phyloP scores from a whole-genome alignment of 768 basidiomycete species.

The Podaxis rugospora region DNA sequence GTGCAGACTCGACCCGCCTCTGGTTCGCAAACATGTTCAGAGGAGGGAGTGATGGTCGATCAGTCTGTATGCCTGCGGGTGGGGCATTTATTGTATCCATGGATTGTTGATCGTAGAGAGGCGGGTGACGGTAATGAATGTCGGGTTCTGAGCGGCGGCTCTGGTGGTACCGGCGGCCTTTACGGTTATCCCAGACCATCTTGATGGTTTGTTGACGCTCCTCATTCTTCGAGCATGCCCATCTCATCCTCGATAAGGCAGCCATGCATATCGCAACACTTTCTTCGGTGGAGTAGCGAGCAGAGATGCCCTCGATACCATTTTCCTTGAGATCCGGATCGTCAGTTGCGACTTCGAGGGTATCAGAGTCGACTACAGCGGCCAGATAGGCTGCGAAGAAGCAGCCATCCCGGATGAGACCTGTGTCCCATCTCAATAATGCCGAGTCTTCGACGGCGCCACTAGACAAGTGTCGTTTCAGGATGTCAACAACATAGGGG shows the following conservation, averaged over 20 bases:
- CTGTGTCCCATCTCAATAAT: slow-evolving; percentile 84
- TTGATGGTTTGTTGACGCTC: slow-evolving; percentile 64
- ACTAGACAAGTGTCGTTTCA: slow-evolving; percentile 44
- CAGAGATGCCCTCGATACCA: slow-evolving; percentile 22
- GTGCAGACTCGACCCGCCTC: slow-evolving; percentile 45
- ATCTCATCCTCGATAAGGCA: slow-evolving; percentile 79
- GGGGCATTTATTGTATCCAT: slow-evolving; percentile 22
- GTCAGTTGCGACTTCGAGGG: slow-evolving; percentile 27
- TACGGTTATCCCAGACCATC: slow-evolving; percentile 45
- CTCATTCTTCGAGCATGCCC: slow-evolving; percentile 73
- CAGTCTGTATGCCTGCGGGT: slow-evolving; percentile 19
- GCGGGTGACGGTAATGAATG: slow-evolving; percentile 9
- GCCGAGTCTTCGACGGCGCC: slow-evolving; percentile 27
- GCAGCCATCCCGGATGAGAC: slow-evolving; percentile 83
- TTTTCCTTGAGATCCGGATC: slow-evolving; percentile 30
- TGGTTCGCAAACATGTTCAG: slow-evolving; percentile 33
- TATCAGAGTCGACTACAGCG: slow-evolving; percentile 54
- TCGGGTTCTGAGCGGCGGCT: slow-evolving; percentile 13
- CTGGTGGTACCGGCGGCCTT: slow-evolving; percentile 27
- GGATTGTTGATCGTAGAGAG: slow-evolving; percentile 7
- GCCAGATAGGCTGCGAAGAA: slow-evolving; percentile 82
- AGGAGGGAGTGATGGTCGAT: slow-evolving; percentile 46
- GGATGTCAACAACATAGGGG: slow-evolving; percentile 45
- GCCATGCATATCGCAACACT: slow-evolving; percentile 56
- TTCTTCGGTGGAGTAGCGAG: slow-evolving; percentile 34